These are phyloP conservation scores for Kwoniella sp. DNA, from an alignment of 768 basidiomycete species.

Conservation along the genomic window DNA sequence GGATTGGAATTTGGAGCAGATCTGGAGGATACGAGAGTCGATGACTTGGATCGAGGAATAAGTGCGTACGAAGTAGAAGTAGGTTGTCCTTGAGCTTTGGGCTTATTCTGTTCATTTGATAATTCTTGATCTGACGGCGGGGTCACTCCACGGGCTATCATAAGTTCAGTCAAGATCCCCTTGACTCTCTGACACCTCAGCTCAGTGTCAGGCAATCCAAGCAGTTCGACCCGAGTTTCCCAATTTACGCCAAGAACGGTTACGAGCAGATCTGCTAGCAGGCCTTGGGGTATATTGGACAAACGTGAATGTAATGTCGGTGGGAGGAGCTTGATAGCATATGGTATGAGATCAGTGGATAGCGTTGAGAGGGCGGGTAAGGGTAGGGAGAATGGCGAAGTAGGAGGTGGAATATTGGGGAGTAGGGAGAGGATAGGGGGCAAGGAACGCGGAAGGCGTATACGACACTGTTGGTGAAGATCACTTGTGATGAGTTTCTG, in stretches of 20 bases:
- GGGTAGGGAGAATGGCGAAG: conserved; percentile 70
- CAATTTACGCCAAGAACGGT: conserved; percentile 39
- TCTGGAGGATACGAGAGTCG: background rate
- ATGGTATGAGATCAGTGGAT: conserved; percentile 22
- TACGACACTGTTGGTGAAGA: conserved; percentile 22
- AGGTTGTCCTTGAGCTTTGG: background rate
- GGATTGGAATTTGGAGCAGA: background rate
- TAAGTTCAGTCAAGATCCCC: conserved; percentile 27
- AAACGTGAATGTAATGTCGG: conserved; percentile 31
- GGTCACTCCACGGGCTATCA: conserved; percentile 14
- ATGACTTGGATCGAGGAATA: conserved; percentile 10
- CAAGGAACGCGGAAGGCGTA: conserved; percentile 46
- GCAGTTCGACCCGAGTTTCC: conserved; percentile 41
- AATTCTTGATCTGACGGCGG: conserved; percentile 1
- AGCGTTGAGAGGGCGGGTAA: conserved; percentile 57
- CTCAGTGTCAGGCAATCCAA: conserved; percentile 39
- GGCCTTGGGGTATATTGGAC: conserved; percentile 21
- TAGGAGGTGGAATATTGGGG: conserved; percentile 61
- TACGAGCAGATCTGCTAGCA: conserved; percentile 49
- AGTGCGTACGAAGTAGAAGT: conserved; percentile 12
- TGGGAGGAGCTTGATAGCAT: conserved; percentile 32
- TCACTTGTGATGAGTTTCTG: background rate
- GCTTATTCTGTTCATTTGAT: background rate
- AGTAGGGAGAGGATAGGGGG: conserved; percentile 45
- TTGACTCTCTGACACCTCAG: conserved; percentile 31